Conservation (phyloP, 2,329 filamentous ascomycete genomes). For the Emericellopsis cladophorae region DNA sequence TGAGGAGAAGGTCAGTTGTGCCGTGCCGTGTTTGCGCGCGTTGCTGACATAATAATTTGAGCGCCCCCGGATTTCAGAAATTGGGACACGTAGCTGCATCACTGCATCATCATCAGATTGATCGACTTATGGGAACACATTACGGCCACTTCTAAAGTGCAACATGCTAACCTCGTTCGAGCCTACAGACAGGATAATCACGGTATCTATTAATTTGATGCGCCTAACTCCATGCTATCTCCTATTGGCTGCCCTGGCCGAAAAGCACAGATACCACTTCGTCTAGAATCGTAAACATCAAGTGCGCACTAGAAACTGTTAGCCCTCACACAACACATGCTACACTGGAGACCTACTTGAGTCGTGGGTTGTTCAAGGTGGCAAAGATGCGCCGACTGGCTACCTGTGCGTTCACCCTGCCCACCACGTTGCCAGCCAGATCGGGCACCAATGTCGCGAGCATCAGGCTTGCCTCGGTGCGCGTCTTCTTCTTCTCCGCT, state of each 20-base stretch:
- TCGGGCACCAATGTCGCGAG: slow-evolving; percentile 84
- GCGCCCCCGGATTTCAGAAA: too few relatives aligned
- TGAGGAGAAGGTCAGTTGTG: too few relatives aligned
- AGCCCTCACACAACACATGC: slow-evolving; percentile 4
- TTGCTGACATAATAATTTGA: too few relatives aligned
- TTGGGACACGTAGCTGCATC: too few relatives aligned
- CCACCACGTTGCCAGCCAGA: slow-evolving; percentile 84
- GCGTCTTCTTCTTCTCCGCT: slow-evolving; percentile 65
- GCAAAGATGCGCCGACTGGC: slow-evolving; percentile 83
- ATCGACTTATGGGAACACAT: too few relatives aligned
- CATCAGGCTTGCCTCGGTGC: slow-evolving; percentile 80
- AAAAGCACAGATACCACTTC: slow-evolving; percentile 57
- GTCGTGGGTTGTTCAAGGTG: slow-evolving; percentile 75
- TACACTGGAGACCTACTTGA: slow-evolving; percentile 55
- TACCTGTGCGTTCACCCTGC: slow-evolving; percentile 78
- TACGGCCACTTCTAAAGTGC: too few relatives aligned
- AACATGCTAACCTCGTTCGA: too few relatives aligned
- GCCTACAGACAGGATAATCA: not conserved
- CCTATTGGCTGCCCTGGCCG: slow-evolving; percentile 17
- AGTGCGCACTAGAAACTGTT: slow-evolving; percentile 40
- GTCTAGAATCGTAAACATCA: slow-evolving; percentile 60
- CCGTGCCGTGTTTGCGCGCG: too few relatives aligned
- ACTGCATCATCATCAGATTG: too few relatives aligned
- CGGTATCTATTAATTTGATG: not conserved
- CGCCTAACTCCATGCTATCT: not conserved